Base-by-base conservation (phyloP, 495 filamentous ascomycete species). In the Xylaria sp. region DNA sequence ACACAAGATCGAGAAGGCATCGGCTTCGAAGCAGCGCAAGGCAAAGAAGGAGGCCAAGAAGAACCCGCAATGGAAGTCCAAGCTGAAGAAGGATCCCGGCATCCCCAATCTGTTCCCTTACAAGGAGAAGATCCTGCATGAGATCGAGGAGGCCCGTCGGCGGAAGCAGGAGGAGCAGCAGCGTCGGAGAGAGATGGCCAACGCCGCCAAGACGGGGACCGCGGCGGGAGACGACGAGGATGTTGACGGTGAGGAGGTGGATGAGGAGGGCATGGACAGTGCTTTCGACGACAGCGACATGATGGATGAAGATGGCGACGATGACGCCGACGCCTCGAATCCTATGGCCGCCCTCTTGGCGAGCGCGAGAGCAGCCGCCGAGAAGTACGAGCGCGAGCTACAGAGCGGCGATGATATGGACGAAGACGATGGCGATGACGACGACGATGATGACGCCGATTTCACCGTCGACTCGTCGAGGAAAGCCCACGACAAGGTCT, bases 71-170 rank as follows among this genome's bases (percentile, higher is more conserved):
- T 97, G 95, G 91, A 88, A 90, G 70, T 95, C 93, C 73, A 91
- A 92, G 79, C 79, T 97, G 69, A 98, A 97, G 89, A 98, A 98
- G 82, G 95, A 97, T 79, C 94, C 94, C 46, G 95, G 95, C 69
- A 98, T 99, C 64, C 96, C 96, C 61, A 99, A 97, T 78, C 87
- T 97, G 33, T 99, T 97, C 83, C 96, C 96, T 15, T 97, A 95
- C 88, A 99, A 99, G 83, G 97, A 98, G 77, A 93, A 92, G 84
- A 88, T 99, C 24, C 86, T 99, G 53, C 88, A 93, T 35, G 93
- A 99, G 80, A 97, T 99, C 74, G 97, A 99, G 83, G 93, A 97
- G 79, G 90, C 87, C 70, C 91, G 90, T 81, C 85, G 90, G 41
- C 76, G 88, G 79, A 98, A 94, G 83, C 88, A 87, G 65, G 96